These are phyloP conservation scores for Neophaeococcomyces aloes DNA, from an alignment of 2,329 filamentous ascomycete species.

Conservation along the genomic window DNA sequence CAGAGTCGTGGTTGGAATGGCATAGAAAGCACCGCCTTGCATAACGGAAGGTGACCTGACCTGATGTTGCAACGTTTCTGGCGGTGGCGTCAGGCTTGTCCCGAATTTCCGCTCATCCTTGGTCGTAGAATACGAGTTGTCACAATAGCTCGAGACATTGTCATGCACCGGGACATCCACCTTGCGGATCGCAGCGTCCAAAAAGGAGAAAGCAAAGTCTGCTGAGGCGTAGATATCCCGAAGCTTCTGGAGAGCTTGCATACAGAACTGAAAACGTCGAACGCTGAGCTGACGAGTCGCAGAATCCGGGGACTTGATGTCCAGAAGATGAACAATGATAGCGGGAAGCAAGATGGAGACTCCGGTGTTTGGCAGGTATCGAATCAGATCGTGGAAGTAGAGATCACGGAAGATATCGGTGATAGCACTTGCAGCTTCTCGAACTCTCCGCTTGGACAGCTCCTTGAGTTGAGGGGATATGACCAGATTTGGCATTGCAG, in stretches of 20 bases:
- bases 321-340: conserved; percentile 85
- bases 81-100: conserved; percentile 19
- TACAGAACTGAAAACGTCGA: conserved; percentile 78
- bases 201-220: conserved; percentile 90
- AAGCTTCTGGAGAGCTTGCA: conserved; percentile 79
- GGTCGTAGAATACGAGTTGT: neutral
- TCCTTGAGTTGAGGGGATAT: conserved; percentile 64
- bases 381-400: conserved; percentile 60
- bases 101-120: conserved; percentile 1
- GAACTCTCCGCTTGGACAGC: conserved; percentile 69
- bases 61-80: conserved; percentile 10
- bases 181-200: conserved; percentile 85
- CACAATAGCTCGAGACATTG: neutral
- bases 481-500: conserved; percentile 51
- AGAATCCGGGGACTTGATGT: conserved; percentile 74
- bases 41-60: neutral
- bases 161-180: conserved; percentile 55
- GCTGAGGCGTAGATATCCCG: conserved; percentile 85
- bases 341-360: conserved; percentile 85
- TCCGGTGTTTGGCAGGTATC: conserved; percentile 75
- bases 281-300: conserved; percentile 62
- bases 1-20: conserved; percentile 12
- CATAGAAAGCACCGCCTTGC: conserved; percentile 12
- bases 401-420: conserved; percentile 73
- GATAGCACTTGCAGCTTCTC: conserved; percentile 73